Evolutionary conservation across 129 eudicot genomes (phyloP).

Genomic region (Rutidosis leptorrhynchoides): DNA sequence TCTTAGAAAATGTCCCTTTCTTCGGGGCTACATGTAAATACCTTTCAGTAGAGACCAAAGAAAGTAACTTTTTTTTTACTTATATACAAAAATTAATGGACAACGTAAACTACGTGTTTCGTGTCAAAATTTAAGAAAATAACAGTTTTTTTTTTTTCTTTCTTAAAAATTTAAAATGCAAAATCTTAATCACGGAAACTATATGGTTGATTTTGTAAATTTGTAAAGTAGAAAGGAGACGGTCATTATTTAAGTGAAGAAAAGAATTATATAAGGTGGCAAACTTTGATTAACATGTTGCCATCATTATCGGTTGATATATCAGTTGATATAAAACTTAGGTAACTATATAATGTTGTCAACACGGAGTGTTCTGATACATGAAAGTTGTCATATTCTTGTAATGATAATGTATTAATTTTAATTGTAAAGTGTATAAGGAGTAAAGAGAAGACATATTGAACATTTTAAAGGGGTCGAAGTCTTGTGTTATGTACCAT

Average conservation of each 20-base stretch:
- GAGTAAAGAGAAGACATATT: not conserved
- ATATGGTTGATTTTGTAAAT: constrained; percentile 3
- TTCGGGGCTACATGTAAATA: not conserved
- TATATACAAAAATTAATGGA: no score
- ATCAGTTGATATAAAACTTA: not conserved
- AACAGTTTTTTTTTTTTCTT: no score
- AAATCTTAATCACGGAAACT: constrained; percentile 7
- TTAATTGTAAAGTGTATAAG: not conserved
- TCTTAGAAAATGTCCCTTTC: not conserved
- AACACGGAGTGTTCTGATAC: not conserved
- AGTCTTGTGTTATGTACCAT: not conserved
- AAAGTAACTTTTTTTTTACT: no score
- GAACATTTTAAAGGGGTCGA: not conserved
- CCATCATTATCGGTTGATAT: constrained; percentile 13
- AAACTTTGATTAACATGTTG: constrained; percentile 21
- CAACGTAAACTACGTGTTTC: no score
- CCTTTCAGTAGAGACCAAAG: no score
- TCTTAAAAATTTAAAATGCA: constrained; percentile 4
- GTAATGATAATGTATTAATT: no score
- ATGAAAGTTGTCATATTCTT: no score
- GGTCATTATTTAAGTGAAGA: constrained; percentile 8
- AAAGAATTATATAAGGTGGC: constrained; percentile 22
- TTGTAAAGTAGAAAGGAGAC: constrained; percentile 15
- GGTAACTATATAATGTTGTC: not conserved
- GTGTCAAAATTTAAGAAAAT: no score